Conservation (phyloP, 306 rosid species). For the Styphnolobium japonicum region DNA sequence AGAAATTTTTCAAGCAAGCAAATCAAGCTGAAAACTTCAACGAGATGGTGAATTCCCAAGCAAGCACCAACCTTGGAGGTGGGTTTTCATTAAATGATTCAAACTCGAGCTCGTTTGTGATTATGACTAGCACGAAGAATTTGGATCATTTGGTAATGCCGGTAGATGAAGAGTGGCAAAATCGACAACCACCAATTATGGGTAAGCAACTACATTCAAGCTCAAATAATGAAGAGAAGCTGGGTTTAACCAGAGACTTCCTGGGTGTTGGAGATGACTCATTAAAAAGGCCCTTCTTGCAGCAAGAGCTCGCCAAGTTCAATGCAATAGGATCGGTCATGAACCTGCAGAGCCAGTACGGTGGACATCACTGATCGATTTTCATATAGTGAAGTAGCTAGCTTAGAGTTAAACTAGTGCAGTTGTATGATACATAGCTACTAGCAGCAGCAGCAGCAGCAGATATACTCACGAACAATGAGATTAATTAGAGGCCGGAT, state of each 20-base stretch:
- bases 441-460: not conserved
- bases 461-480: not conserved
- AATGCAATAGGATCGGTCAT: constrained; percentile 40
- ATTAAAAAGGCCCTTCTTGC: constrained; percentile 36
- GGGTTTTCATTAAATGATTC: constrained; percentile 7
- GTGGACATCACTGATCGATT: constrained; percentile 34
- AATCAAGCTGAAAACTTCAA: constrained; percentile 25
- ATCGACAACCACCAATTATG: not conserved
- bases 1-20: constrained; percentile 22
- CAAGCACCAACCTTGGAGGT: not conserved
- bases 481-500: not conserved
- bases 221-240: constrained; percentile 18
- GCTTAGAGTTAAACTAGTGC: no score
- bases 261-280: constrained; percentile 66
- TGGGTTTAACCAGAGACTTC: constrained; percentile 74
- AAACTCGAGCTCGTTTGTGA: not conserved
- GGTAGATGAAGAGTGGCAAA: not conserved
- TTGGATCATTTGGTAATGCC: not conserved
- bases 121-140: not conserved
- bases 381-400: not conserved
- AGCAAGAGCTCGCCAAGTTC: constrained; percentile 46
- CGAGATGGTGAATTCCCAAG: constrained; percentile 24
- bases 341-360: constrained; percentile 44
- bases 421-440: not conserved
- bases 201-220: not conserved